These are phyloP conservation scores for Podochytrium sp. DNA, from an alignment of 192 early-diverging fungal genomes.

Conservation along the genomic window DNA sequence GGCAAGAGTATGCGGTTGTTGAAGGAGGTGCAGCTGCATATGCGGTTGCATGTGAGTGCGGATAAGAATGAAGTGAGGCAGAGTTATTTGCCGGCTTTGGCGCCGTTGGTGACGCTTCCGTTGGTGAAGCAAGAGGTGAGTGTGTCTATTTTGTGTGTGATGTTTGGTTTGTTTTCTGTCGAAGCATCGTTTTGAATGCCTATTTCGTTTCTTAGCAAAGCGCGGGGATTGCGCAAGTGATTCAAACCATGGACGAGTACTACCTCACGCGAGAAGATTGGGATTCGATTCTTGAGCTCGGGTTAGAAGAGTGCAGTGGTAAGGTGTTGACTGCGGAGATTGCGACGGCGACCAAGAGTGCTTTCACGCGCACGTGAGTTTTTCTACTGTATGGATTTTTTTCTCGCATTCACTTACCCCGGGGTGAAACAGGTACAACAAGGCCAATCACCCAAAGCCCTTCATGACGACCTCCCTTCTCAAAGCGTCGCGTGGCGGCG, in stretches of 20 bases:
- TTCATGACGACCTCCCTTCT: slow-evolving; percentile 46
- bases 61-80: slow-evolving; percentile 87
- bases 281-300: slow-evolving; percentile 85
- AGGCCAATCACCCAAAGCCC: slow-evolving; percentile 62
- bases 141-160: too few relatives aligned
- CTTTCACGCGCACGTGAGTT: slow-evolving; percentile 77
- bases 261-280: slow-evolving; percentile 86
- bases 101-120: slow-evolving; percentile 56
- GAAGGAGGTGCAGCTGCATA: slow-evolving; percentile 85
- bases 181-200: too few relatives aligned
- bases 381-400: neutral
- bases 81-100: slow-evolving; percentile 81
- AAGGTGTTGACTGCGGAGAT: slow-evolving; percentile 59
- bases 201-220: too few relatives aligned
- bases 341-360: slow-evolving; percentile 66
- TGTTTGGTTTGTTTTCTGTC: too few relatives aligned
- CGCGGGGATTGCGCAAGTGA: slow-evolving; percentile 72
- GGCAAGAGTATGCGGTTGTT: slow-evolving; percentile 71
- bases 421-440: too few relatives aligned
- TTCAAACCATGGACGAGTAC: slow-evolving; percentile 90
- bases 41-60: slow-evolving; percentile 77
- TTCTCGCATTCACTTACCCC: slow-evolving; percentile 34
- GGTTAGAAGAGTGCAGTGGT: slow-evolving; percentile 57
- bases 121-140: slow-evolving; percentile 44
- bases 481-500: neutral